Percentiles rank a stretch among this genome's conserved stretches.
Conservation (phyloP, 2,329 filamentous ascomycete genomes). For the Fusarium sp. region DNA sequence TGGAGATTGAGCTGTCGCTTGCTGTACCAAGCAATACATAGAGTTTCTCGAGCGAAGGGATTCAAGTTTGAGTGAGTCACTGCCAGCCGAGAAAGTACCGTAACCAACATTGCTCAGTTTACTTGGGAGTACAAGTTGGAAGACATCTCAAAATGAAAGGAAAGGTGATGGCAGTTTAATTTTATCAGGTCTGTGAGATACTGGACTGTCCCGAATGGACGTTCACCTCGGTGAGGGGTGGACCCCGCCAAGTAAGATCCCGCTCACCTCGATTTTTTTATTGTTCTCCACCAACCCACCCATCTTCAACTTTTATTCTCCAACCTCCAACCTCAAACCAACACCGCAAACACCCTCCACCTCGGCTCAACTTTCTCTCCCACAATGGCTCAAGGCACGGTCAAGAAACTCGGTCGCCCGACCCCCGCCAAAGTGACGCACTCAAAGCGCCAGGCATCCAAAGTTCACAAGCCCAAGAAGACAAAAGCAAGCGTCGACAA, state of each 20-base stretch:
- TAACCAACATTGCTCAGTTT: no score
- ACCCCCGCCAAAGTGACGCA: constrained; percentile 53
- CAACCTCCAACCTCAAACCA: constrained; percentile 48
- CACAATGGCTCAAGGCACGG: constrained; percentile 63
- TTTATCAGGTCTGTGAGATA: background rate
- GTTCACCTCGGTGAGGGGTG: constrained; percentile 19
- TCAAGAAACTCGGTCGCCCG: constrained; percentile 58
- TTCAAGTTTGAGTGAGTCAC: no score
- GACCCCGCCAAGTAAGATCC: constrained; percentile 5
- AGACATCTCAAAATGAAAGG: no score
- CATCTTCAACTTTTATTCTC: constrained; percentile 48
- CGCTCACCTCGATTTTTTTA: constrained; percentile 36
- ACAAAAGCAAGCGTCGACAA: constrained; percentile 59
- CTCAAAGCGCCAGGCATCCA: constrained; percentile 55
- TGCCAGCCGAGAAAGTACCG: no score
- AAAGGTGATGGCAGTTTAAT: background rate
- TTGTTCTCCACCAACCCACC: constrained; percentile 11
- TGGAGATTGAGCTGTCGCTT: background rate
- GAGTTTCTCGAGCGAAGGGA: no score
- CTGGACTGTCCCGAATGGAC: background rate
- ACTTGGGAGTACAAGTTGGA: no score
- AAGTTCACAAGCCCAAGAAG: constrained; percentile 61
- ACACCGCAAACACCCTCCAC: constrained; percentile 1
- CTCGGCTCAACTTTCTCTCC: background rate
- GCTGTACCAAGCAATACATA: no score